Conservation (phyloP, 257 asterid genomes). For the Fraxinus anomala region DNA sequence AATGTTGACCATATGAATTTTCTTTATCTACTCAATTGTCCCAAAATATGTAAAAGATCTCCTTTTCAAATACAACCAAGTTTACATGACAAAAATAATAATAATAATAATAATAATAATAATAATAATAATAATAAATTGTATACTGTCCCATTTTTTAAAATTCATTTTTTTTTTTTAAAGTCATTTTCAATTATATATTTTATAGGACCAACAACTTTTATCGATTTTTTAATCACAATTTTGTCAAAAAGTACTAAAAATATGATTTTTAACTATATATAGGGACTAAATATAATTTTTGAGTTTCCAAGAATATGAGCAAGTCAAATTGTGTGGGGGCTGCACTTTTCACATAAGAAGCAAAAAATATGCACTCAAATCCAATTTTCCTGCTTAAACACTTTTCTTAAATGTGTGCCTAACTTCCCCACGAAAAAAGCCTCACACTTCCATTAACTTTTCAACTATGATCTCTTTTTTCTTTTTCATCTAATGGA, state of each 20-base stretch:
- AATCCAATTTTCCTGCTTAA: slow-evolving; percentile 33
- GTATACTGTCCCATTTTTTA: too few species aligned
- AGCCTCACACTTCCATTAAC: slow-evolving; percentile 41
- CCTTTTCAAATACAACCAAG: not conserved
- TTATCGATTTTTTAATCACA: too few species aligned
- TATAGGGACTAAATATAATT: not conserved
- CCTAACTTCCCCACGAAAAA: slow-evolving; percentile 46
- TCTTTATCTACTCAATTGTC: not conserved
- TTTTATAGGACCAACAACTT: too few species aligned
- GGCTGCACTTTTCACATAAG: slow-evolving; percentile 2
- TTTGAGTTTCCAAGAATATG: not conserved
- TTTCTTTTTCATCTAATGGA: slow-evolving; percentile 21
- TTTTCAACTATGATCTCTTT: slow-evolving; percentile 30
- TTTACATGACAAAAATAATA: too few species aligned
- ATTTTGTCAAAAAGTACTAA: too few species aligned
- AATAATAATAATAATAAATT: too few species aligned
- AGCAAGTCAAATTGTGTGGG: not conserved
- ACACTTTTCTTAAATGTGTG: slow-evolving; percentile 41
- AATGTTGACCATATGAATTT: not conserved
- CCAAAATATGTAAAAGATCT: not conserved
- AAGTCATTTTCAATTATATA: too few species aligned
- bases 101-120: too few species aligned
- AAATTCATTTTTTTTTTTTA: too few species aligned
- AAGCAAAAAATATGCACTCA: slow-evolving; percentile 41
- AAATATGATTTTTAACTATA: too few species aligned